phyloP scores from a whole-genome alignment of 2,329 filamentous ascomycete genomes.

The Talaromyces rugulosus region DNA sequence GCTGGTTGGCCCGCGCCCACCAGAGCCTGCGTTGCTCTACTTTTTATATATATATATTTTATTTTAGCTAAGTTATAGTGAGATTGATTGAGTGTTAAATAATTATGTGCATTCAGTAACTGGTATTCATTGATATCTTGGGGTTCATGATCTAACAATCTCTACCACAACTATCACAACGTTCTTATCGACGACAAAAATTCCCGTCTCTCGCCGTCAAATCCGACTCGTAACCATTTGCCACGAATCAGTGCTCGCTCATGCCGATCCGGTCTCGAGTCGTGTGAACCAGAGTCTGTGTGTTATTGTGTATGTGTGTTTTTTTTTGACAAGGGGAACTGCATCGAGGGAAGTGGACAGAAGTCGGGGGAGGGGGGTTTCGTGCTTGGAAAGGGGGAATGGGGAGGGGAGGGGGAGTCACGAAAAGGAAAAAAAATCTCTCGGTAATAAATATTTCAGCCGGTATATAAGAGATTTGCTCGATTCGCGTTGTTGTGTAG shows the following conservation, averaged over 20 bases:
- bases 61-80: no score
- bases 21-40: neutral
- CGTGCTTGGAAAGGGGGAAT: neutral
- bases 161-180: conserved; percentile 13
- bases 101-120: conserved; percentile 10
- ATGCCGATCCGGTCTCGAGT: conserved; percentile 3
- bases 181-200: conserved; percentile 1
- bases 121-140: conserved; percentile 11
- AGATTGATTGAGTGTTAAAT: neutral
- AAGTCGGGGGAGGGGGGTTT: conserved; percentile 4
- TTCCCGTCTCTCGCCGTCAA: neutral
- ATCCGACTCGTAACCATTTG: conserved; percentile 1
- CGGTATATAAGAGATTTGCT: neutral
- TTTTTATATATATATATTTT: neutral
- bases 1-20: neutral
- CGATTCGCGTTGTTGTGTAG: neutral
- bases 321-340: conserved; percentile 1
- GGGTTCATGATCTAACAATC: conserved; percentile 10
- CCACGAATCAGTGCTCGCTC: conserved; percentile 1
- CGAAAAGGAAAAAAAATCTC: neutral
- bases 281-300: conserved; percentile 3
- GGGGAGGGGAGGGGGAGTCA: conserved; percentile 1
- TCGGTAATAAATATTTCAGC: neutral
- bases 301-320: conserved; percentile 2
- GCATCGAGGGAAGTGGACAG: conserved; percentile 4